Percentiles rank a stretch among this genome's conserved stretches.
Evolutionary conservation across 805 yeast species (phyloP).

Genomic region (Candida pini): DNA sequence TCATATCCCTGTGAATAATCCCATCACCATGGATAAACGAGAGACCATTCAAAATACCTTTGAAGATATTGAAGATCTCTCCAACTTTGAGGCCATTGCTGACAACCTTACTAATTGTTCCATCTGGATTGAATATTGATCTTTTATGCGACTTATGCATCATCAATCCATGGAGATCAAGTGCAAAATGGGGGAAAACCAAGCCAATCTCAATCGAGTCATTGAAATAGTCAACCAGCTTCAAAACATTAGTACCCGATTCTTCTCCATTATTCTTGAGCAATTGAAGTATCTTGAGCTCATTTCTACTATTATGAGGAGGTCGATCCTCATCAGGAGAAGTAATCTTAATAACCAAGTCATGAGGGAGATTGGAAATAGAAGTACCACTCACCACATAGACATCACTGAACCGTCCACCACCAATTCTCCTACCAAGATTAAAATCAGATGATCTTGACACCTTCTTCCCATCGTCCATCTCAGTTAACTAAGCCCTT

Average conservation of each 20-base stretch:
- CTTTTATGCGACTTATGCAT: constrained; percentile 29
- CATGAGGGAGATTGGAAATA: constrained; percentile 1
- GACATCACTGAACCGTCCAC: constrained; percentile 42
- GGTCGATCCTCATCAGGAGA: constrained; percentile 45
- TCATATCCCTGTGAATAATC: constrained; percentile 66
- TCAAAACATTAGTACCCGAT: constrained; percentile 9
- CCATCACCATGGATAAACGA: constrained; percentile 63
- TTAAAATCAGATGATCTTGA: constrained; percentile 13
- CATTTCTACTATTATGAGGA: constrained; percentile 49
- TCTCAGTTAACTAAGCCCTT: not conserved
- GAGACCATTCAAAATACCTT: constrained; percentile 40
- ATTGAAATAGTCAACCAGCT: constrained; percentile 10
- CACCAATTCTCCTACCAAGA: constrained; percentile 27
- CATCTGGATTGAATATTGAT: constrained; percentile 13
- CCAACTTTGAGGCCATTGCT: constrained; percentile 12
- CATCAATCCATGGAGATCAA: constrained; percentile 32
- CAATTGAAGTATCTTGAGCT: constrained; percentile 33
- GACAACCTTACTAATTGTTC: constrained; percentile 5
- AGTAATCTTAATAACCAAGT: constrained; percentile 42
- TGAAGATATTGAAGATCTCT: constrained; percentile 28
- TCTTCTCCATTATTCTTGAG: constrained; percentile 5
- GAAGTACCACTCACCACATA: constrained; percentile 11
- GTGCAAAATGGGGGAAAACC: constrained; percentile 35
- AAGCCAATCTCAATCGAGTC: constrained; percentile 32
- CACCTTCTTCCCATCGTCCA: constrained; percentile 10